phyloP scores from a whole-genome alignment of 257 asterid genomes.

The Petrea volubilis region DNA sequence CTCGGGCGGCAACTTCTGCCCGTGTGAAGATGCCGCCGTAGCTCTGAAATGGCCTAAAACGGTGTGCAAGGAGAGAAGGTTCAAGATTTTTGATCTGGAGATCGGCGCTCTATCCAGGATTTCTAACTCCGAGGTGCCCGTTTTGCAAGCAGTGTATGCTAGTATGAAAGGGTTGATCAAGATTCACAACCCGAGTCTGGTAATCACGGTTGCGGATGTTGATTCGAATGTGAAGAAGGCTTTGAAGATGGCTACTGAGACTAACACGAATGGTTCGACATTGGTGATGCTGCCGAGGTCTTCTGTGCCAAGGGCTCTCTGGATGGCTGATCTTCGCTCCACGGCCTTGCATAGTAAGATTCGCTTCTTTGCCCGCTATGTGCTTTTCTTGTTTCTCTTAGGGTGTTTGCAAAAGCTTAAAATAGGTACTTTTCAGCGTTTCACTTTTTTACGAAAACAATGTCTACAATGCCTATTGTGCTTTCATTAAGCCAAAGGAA shows the following conservation, averaged over 20 bases:
- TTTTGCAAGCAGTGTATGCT: constrained; percentile 74
- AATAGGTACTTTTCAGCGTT: too few species aligned
- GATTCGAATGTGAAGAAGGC: constrained; percentile 73
- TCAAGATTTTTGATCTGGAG: constrained; percentile 89
- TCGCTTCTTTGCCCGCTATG: neutral
- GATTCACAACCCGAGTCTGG: constrained; percentile 85
- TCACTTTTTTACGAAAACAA: too few species aligned
- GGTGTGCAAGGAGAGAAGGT: constrained; percentile 79
- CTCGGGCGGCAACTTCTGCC: constrained; percentile 82
- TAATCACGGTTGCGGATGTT: constrained; percentile 60
- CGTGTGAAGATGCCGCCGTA: constrained; percentile 79
- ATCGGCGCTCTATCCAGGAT: constrained; percentile 58
- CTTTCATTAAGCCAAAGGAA: too few species aligned
- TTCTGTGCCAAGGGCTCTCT: constrained; percentile 65
- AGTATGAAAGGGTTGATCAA: constrained; percentile 89
- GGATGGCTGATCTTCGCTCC: constrained; percentile 96
- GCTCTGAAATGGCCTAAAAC: constrained; percentile 74
- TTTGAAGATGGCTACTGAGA: constrained; percentile 72
- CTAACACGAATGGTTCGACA: constrained; percentile 36
- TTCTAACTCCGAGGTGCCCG: constrained; percentile 76
- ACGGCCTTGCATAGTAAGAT: constrained; percentile 79
- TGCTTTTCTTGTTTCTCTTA: neutral
- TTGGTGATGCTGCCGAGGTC: constrained; percentile 68
- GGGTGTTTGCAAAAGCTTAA: too few species aligned
- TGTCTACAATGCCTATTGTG: too few species aligned